A percentile compares a stretch with the other conserved stretches of the same genome.
These are phyloP conservation scores for Epithemia pelagica DNA, from an alignment of 108 stramenopile genomes.

Conservation along the genomic window DNA sequence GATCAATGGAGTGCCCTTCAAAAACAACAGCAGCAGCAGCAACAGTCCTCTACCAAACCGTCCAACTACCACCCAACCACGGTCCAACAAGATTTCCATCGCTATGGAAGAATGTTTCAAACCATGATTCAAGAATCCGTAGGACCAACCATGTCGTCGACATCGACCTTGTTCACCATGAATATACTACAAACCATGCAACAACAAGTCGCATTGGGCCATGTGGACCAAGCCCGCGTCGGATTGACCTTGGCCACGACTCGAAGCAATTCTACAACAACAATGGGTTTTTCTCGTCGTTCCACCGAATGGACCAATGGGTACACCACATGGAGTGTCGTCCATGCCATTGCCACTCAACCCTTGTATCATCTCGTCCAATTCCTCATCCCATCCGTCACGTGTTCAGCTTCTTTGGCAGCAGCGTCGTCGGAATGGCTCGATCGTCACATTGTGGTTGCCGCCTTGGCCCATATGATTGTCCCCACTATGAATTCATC, in stretches of 20 bases:
- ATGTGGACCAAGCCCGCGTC: background rate
- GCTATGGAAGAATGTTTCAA: background rate
- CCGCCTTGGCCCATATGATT: background rate
- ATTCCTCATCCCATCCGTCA: constrained; percentile 2
- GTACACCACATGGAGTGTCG: background rate
- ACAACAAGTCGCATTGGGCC: too few species aligned
- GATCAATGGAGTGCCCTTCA: background rate
- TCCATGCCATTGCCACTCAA: background rate
- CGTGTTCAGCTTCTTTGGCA: background rate
- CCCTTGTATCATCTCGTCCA: background rate
- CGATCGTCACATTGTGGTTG: background rate
- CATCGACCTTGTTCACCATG: too few species aligned
- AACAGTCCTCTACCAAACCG: too few species aligned
- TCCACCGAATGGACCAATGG: background rate
- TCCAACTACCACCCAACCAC: too few species aligned
- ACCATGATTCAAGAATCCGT: too few species aligned
- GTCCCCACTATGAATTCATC: background rate
- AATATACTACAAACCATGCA: too few species aligned
- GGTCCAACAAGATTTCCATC: background rate
- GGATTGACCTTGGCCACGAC: background rate
- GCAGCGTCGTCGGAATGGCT: background rate
- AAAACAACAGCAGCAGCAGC: too few species aligned
- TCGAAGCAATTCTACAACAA: background rate
- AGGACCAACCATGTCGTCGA: too few species aligned
- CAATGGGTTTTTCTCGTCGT: too few species aligned